Percentiles rank a stretch among this genome's conserved stretches.
These are phyloP conservation scores for Podaxis pistillaris DNA, from an alignment of 768 basidiomycete genomes.

Conservation along the genomic window DNA sequence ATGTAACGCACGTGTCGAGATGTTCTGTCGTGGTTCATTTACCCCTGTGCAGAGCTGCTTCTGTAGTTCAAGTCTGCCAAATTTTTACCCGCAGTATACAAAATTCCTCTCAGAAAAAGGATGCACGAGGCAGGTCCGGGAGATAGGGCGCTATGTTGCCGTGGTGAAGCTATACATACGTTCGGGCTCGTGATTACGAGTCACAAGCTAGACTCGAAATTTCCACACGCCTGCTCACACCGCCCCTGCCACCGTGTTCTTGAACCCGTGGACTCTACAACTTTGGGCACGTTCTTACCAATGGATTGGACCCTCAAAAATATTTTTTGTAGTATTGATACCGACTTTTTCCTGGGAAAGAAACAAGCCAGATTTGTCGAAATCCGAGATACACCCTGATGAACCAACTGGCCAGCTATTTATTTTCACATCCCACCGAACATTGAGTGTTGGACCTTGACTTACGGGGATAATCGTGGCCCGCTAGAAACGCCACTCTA, in stretches of 20 bases:
- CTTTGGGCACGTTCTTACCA: background rate
- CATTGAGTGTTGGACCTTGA: no score
- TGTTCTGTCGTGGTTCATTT: no score
- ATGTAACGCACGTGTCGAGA: background rate
- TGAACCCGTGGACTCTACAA: background rate
- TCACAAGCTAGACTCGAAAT: background rate
- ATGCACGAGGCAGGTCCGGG: no score
- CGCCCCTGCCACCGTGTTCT: background rate
- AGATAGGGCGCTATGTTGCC: no score
- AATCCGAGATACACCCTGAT: background rate
- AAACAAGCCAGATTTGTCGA: background rate
- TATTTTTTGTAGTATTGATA: background rate
- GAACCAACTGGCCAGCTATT: background rate
- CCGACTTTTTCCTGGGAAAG: background rate
- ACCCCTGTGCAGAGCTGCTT: no score
- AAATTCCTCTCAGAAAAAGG: no score
- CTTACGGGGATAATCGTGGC: no score
- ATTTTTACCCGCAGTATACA: no score
- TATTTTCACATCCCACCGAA: no score
- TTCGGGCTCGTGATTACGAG: background rate
- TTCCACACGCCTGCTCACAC: background rate
- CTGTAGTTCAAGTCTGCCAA: no score
- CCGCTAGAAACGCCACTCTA: no score
- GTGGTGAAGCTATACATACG: no score
- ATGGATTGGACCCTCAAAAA: background rate